Evolutionary conservation across 495 filamentous ascomycete species (phyloP).

Genomic region (Penicillium samsonianum): DNA sequence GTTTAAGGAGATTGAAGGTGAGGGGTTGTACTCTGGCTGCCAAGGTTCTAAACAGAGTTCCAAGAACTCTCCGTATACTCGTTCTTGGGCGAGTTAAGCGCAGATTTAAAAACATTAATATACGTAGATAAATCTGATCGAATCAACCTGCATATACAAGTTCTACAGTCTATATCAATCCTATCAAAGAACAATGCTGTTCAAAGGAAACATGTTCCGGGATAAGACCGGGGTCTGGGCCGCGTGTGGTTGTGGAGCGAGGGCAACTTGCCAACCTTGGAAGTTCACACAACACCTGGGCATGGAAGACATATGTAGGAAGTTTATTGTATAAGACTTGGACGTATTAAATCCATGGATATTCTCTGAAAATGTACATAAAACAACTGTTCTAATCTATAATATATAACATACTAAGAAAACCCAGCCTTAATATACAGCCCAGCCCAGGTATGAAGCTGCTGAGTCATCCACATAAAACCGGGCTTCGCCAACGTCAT

Average conservation of each 20-base stretch:
- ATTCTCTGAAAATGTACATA: not conserved
- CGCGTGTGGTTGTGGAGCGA: slow-evolving; percentile 20
- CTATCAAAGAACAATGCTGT: not conserved
- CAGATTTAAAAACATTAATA: not conserved
- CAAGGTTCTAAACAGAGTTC: not conserved
- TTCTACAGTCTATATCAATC: not conserved
- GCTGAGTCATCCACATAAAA: slow-evolving; percentile 29
- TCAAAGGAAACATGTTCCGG: slow-evolving; percentile 19
- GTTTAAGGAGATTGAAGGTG: not conserved
- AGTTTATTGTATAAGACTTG: not conserved
- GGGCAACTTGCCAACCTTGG: not conserved
- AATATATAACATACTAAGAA: not conserved
- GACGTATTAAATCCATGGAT: not conserved
- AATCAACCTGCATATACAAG: not conserved
- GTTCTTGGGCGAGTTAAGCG: not conserved
- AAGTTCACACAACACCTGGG: not conserved
- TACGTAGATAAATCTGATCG: not conserved
- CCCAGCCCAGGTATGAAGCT: not conserved
- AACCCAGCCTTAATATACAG: not conserved
- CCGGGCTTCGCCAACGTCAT: slow-evolving; percentile 40
- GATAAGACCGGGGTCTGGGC: slow-evolving; percentile 32
- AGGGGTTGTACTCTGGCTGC: slow-evolving; percentile 6
- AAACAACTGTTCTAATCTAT: not conserved
- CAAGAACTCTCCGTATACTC: not conserved
- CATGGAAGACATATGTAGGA: not conserved